phyloP scores from a whole-genome alignment of 1,284 basidiomycete species.

The Marasmius sp. region DNA sequence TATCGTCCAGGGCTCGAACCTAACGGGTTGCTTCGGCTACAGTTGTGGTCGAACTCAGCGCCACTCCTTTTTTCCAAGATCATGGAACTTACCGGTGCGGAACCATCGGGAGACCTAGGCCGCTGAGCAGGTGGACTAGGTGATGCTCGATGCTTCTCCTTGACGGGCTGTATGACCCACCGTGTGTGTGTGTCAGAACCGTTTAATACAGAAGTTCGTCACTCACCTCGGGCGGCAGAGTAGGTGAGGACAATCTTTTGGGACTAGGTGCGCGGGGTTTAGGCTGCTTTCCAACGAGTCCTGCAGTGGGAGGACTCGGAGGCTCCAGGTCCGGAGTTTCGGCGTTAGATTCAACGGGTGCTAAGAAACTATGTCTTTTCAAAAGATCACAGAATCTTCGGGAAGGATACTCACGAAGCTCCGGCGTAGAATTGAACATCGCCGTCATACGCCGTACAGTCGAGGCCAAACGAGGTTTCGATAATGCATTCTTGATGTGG shows the following conservation, averaged over 20 bases:
- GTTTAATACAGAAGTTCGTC: background rate
- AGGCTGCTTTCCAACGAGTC: constrained; percentile 14
- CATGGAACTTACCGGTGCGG: background rate
- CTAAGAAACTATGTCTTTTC: constrained; percentile 26
- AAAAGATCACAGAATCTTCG: constrained; percentile 6
- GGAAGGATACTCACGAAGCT: constrained; percentile 53
- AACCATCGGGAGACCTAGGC: background rate
- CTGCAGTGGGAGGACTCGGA: background rate
- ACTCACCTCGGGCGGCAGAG: background rate
- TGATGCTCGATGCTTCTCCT: background rate
- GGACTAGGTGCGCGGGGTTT: constrained; percentile 15
- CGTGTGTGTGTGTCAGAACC: background rate
- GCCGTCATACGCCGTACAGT: constrained; percentile 68
- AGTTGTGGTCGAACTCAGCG: background rate
- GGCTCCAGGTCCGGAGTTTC: constrained; percentile 37
- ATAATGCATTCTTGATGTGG: constrained; percentile 67
- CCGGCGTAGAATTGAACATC: constrained; percentile 59
- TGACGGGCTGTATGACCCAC: background rate
- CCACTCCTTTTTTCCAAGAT: background rate
- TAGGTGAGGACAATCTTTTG: constrained; percentile 9
- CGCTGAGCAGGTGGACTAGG: background rate
- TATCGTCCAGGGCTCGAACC: background rate
- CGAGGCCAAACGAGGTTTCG: constrained; percentile 64
- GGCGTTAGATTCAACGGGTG: constrained; percentile 39
- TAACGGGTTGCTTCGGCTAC: background rate